phyloP scores from a whole-genome alignment of 148 eudicot genomes.

The Cornus suecica region DNA sequence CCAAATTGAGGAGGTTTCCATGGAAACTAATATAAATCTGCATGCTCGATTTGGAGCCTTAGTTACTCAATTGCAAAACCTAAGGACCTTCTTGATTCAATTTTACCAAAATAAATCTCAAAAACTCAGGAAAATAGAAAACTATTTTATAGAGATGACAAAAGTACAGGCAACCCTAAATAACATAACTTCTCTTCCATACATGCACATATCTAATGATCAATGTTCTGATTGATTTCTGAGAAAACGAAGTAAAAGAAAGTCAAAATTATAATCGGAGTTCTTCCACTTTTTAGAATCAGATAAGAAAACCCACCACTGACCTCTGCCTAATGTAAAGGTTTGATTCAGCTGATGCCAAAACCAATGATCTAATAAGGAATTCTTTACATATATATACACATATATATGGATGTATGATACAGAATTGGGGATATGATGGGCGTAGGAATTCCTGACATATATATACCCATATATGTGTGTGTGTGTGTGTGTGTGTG shows the following conservation, averaged over 20 bases:
- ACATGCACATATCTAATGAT: too few relatives aligned
- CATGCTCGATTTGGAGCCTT: not conserved
- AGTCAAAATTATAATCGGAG: not conserved
- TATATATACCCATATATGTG: too few relatives aligned
- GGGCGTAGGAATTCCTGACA: too few relatives aligned
- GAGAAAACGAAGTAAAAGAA: too few relatives aligned
- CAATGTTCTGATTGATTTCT: not conserved
- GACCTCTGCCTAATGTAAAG: not conserved
- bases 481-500: too few relatives aligned
- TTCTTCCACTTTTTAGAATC: not conserved
- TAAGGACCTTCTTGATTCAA: too few relatives aligned
- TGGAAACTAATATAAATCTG: not conserved
- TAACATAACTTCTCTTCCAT: not conserved
- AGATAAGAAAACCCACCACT: not conserved
- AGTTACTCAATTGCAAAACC: too few relatives aligned
- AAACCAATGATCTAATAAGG: not conserved
- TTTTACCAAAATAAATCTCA: too few relatives aligned
- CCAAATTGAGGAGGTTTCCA: not conserved
- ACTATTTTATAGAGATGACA: too few relatives aligned
- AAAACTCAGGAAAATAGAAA: too few relatives aligned
- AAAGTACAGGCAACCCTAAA: not conserved
- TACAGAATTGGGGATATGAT: conserved; percentile 12
- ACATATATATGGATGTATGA: too few relatives aligned
- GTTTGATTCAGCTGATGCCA: not conserved
- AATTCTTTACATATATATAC: too few relatives aligned